These are phyloP conservation scores for Epichloe hybrida DNA, from an alignment of 2,329 filamentous ascomycete species.

Conservation along the genomic window DNA sequence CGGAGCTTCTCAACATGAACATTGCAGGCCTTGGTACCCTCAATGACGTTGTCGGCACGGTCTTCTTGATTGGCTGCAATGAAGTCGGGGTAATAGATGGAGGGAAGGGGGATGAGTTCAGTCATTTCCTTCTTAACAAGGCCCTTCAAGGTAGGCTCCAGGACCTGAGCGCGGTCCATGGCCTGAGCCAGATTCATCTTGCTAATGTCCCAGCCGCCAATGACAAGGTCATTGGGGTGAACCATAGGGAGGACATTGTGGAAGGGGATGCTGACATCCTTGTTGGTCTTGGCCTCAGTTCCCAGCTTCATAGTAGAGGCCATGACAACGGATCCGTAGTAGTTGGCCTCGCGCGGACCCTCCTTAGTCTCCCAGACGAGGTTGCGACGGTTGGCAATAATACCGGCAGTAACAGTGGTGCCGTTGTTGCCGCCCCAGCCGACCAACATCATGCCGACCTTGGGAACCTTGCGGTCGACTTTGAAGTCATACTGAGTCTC, in stretches of 20 bases:
- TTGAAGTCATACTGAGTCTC: constrained; percentile 95
- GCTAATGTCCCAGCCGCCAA: constrained; percentile 98
- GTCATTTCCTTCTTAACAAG: constrained; percentile 89
- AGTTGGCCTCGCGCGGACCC: constrained; percentile 74
- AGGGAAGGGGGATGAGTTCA: constrained; percentile 74
- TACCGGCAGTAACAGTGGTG: constrained; percentile 90
- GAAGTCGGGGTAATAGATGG: constrained; percentile 98
- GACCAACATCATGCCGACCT: constrained; percentile 93
- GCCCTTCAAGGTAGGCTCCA: constrained; percentile 87
- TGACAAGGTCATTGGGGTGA: constrained; percentile 86
- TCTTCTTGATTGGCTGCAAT: constrained; percentile 98
- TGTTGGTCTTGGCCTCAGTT: constrained; percentile 65
- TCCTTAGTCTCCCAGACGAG: constrained; percentile 91
- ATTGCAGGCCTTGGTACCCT: constrained; percentile 70
- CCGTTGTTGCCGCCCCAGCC: constrained; percentile 98
- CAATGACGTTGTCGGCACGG: constrained; percentile 79
- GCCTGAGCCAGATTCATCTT: constrained; percentile 74
- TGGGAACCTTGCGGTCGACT: constrained; percentile 84
- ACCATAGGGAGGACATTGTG: constrained; percentile 90
- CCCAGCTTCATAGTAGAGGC: constrained; percentile 94
- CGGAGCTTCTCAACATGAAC: constrained; percentile 89
- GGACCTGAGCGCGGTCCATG: constrained; percentile 91
- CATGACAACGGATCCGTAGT: constrained; percentile 98
- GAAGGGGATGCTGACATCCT: constrained; percentile 94
- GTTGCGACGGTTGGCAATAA: constrained; percentile 82